Evolutionary conservation across 371 early-diverging fungal genomes (phyloP).

Genomic region (Apophysomyces ossiformis): DNA sequence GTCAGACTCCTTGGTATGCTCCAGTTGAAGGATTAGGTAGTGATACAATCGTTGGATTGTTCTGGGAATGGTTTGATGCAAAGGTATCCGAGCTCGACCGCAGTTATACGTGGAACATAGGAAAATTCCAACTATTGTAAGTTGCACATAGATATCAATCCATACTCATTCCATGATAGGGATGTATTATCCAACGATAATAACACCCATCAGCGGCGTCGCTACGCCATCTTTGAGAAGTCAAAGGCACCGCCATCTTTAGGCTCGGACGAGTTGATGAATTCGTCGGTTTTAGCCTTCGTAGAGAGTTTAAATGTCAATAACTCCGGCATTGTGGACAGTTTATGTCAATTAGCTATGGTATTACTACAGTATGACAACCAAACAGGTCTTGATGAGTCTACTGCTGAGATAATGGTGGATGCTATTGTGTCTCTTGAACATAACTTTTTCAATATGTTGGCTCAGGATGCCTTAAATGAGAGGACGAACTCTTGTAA

Average conservation of each 20-base stretch:
- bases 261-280: background rate
- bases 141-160: background rate
- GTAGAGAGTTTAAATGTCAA: slow-evolving; percentile 36
- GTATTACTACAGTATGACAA: slow-evolving; percentile 22
- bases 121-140: slow-evolving; percentile 20
- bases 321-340: slow-evolving; percentile 50
- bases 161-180: background rate
- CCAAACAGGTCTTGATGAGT: slow-evolving; percentile 6
- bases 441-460: slow-evolving; percentile 3
- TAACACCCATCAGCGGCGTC: background rate
- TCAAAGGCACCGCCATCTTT: background rate
- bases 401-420: slow-evolving; percentile 10
- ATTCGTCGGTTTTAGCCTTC: slow-evolving; percentile 24
- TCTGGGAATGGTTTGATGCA: slow-evolving; percentile 49
- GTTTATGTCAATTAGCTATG: slow-evolving; percentile 32
- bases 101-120: slow-evolving; percentile 40
- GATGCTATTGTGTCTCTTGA: slow-evolving; percentile 13
- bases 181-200: background rate
- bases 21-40: background rate
- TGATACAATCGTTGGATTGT: background rate
- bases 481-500: background rate
- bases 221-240: slow-evolving; percentile 14
- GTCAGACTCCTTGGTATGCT: slow-evolving; percentile 18
- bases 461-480: background rate
- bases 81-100: slow-evolving; percentile 45